Evolutionary conservation across 2,329 filamentous ascomycete species (phyloP).

Genomic region (Myriosclerotinia duriaeana): DNA sequence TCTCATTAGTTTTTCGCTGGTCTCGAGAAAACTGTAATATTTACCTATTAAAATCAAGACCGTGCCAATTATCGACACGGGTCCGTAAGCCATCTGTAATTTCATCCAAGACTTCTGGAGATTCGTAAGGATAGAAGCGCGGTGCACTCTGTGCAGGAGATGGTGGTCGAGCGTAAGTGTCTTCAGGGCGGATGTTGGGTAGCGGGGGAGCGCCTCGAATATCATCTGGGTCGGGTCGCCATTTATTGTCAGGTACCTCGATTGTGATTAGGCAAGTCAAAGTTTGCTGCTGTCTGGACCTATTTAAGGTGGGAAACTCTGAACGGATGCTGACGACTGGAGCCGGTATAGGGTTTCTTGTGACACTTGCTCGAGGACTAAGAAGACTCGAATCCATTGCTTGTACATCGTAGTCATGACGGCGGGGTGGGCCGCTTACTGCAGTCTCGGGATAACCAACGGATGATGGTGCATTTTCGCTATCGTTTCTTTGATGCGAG

Average conservation of each 20-base stretch:
- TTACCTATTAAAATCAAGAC: constrained; percentile 81
- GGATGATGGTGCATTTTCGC: constrained; percentile 71
- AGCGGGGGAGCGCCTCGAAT: constrained; percentile 55
- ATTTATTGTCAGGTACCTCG: constrained; percentile 89
- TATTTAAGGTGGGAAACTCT: constrained; percentile 91
- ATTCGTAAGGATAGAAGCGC: constrained; percentile 69
- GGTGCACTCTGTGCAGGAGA: constrained; percentile 55
- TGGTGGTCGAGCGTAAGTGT: constrained; percentile 55
- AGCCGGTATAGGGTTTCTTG: constrained; percentile 83
- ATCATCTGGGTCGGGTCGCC: constrained; percentile 82
- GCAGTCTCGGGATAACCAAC: constrained; percentile 77
- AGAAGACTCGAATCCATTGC: constrained; percentile 87
- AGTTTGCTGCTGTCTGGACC: constrained; percentile 90
- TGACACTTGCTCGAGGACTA: constrained; percentile 65
- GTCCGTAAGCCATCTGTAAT: constrained; percentile 81
- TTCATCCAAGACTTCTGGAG: constrained; percentile 73
- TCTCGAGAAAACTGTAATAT: constrained; percentile 28
- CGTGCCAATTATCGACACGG: constrained; percentile 98
- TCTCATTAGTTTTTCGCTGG: constrained; percentile 36
- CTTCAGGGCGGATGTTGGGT: constrained; percentile 49
- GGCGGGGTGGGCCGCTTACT: constrained; percentile 65
- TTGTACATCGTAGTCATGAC: constrained; percentile 93
- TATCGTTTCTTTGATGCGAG: constrained; percentile 72
- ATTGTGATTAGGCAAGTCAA: constrained; percentile 92
- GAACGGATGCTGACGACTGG: constrained; percentile 93